A percentile compares a stretch with the other conserved stretches of the same genome.
Evolutionary conservation across 306 rosid genomes (phyloP).

Genomic region (barrel medic (Medicago truncatula)): MtrunA17r5.0-ANR NC_053048.1:27433501-27434000

Average conservation of each 20-base stretch:
- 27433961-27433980: background rate
- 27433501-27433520: too few relatives aligned
- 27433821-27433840: too few relatives aligned
- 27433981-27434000: background rate
- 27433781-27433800: background rate
- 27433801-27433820: background rate
- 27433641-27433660: background rate
- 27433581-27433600: too few relatives aligned
- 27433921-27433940: background rate
- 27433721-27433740: background rate
- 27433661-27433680: background rate
- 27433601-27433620: too few relatives aligned
- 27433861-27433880: too few relatives aligned
- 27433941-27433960: background rate
- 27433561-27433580: too few relatives aligned
- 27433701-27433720: background rate
- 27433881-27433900: too few relatives aligned
- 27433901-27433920: background rate
- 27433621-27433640: background rate
- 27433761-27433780: background rate
- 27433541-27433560: too few relatives aligned
- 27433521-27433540: too few relatives aligned
- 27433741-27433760: background rate
- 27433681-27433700: background rate
- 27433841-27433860: too few relatives aligned